Base-by-base conservation (phyloP, 352 stramenopile species). In the Pythium volutum region DNA sequence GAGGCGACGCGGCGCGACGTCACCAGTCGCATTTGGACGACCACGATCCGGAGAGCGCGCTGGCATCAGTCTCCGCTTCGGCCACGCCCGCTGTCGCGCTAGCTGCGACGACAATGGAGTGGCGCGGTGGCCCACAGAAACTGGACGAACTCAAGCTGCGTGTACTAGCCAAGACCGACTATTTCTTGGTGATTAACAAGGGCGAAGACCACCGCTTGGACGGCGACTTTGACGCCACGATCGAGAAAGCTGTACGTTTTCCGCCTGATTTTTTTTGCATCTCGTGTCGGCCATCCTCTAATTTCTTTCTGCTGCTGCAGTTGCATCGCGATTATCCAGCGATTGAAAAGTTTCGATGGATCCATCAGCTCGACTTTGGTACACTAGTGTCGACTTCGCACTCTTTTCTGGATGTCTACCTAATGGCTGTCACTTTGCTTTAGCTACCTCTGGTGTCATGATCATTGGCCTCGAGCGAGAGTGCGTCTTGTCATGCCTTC, bases 301-400 rank as follows among this genome's bases (percentile, higher is more conserved):
- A n/a, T n/a, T n/a, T n/a, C 12, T 26, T 8, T 11, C 31, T 36
- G 20, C 15, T 33, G 26, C 11, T 58, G 36, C 64, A 92, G 70
- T 62, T 96, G 36, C 62, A 80, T 41, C 73, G 84, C 9, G 77
- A 93, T 52, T 92, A 79, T 53, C 82, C 82, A 23, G 71, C 89
- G n/a, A 73, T 91, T 15, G 57, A 70, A 8, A 92, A 95, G 60
- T 91, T 94, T 46, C 84, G 86, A 23, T 95, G 86, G 88, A 90
- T 96, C 57, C 88, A 97, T 60, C 87, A 96, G 69, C 74, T 97
- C 23, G 88, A 97, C 69, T 97, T 96, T 71, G 79, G 81, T 91
- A 71, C 23, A 45, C 7, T 39, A 16, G 12, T 45, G 20, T 45
- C 16, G 15, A 31, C 29, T 27, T 12, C 12, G n/a, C 27, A 18